Evolutionary conservation across 2,329 filamentous ascomycete genomes (phyloP).

Genomic region (Dryadomyces sulphureus): DNA sequence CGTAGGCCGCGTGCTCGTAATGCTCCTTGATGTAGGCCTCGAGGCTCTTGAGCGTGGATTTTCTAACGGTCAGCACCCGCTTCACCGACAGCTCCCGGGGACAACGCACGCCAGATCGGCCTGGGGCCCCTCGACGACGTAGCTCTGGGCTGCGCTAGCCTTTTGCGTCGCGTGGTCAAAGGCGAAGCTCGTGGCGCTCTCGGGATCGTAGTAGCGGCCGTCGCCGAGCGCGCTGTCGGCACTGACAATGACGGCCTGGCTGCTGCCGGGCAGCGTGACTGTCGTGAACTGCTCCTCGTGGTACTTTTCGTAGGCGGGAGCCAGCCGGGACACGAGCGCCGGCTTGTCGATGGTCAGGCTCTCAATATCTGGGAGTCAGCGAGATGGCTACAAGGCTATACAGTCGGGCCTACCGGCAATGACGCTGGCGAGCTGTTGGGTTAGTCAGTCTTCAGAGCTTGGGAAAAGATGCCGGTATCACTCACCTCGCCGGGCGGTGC

Average conservation of each 20-base stretch:
- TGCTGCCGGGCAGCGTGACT: constrained; percentile 77
- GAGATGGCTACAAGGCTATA: not conserved
- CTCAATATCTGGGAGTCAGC: constrained; percentile 61
- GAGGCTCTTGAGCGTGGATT: constrained; percentile 70
- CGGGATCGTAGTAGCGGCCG: constrained; percentile 79
- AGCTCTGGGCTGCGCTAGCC: constrained; percentile 67
- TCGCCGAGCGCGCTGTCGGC: constrained; percentile 68
- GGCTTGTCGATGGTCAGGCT: constrained; percentile 58
- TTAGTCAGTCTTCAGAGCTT: not conserved
- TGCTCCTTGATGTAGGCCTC: constrained; percentile 70
- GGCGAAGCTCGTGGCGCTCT: constrained; percentile 73
- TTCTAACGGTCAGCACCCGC: constrained; percentile 30
- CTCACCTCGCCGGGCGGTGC: constrained; percentile 91
- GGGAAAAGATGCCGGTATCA: too few species aligned
- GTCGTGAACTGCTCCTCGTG: constrained; percentile 89
- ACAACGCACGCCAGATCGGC: constrained; percentile 62
- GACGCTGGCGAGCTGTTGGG: constrained; percentile 7
- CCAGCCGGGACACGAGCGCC: constrained; percentile 54
- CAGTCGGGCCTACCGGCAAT: constrained; percentile 45
- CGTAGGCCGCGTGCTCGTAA: constrained; percentile 67
- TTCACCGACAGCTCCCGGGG: not conserved
- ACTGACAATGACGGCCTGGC: constrained; percentile 73
- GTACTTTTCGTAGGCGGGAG: constrained; percentile 81
- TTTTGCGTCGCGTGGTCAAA: constrained; percentile 78
- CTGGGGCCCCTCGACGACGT: constrained; percentile 62